A percentile compares a stretch with the other conserved stretches of the same genome.
Evolutionary conservation across 1,284 basidiomycete genomes (phyloP).

Genomic region (Porogramme epimiltina): DNA sequence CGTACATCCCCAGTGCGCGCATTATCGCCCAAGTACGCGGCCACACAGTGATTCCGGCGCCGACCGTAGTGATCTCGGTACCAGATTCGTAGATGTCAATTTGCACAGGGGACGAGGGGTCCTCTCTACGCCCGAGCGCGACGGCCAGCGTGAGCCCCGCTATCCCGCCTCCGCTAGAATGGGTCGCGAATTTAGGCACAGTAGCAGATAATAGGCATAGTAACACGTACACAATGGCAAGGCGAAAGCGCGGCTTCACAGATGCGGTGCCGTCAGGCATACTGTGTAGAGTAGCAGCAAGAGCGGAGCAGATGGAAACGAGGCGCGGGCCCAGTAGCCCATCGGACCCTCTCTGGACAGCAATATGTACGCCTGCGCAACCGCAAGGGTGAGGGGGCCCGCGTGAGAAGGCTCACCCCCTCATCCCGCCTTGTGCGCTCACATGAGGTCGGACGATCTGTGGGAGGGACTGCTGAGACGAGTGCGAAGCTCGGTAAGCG

Average conservation of each 20-base stretch:
- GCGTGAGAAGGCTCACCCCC: too few species aligned
- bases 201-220: neutral
- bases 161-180: conserved; percentile 38
- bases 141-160: conserved; percentile 40
- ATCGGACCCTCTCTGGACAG: too few species aligned
- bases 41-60: conserved; percentile 41
- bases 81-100: conserved; percentile 39
- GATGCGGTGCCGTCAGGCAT: conserved; percentile 1
- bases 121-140: conserved; percentile 32
- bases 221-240: conserved; percentile 12
- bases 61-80: conserved; percentile 36
- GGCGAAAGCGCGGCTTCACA: conserved; percentile 12
- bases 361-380: too few species aligned
- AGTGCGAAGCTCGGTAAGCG: too few species aligned
- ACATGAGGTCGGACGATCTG: too few species aligned
- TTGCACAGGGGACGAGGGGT: conserved; percentile 27
- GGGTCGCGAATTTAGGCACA: neutral
- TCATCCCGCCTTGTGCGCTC: too few species aligned
- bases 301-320: too few species aligned
- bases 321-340: too few species aligned
- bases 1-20: conserved; percentile 36
- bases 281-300: too few species aligned
- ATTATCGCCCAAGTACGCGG: conserved; percentile 40
- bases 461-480: too few species aligned
- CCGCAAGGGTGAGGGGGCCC: too few species aligned